A percentile compares a stretch with the other conserved stretches of the same genome.
Evolutionary conservation across 1,284 basidiomycete species (phyloP).

Genomic region (Sporisorium graminicola): DNA sequence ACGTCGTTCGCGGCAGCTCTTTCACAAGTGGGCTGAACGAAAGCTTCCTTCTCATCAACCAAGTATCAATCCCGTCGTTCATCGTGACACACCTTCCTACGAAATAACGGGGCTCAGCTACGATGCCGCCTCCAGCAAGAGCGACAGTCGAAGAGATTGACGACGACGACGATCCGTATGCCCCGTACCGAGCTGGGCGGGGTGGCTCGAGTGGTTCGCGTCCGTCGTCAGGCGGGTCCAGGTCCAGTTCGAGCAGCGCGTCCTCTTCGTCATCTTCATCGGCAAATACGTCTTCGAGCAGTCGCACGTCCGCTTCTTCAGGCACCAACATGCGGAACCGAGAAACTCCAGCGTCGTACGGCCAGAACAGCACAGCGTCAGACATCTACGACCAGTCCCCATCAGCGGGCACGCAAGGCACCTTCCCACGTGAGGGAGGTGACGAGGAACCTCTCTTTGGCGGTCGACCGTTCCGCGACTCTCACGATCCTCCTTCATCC

Average conservation of each 20-base stretch:
- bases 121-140: constrained; percentile 36
- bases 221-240: not conserved
- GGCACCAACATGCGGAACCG: not conserved
- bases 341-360: not conserved
- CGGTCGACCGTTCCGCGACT: constrained; percentile 61
- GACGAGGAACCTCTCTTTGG: constrained; percentile 65
- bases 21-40: not conserved
- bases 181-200: constrained; percentile 29
- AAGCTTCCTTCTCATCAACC: not conserved
- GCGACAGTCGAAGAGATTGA: constrained; percentile 44
- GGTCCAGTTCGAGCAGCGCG: not conserved
- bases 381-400: constrained; percentile 32
- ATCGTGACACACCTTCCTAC: not conserved
- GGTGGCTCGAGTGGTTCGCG: not conserved
- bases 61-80: not conserved
- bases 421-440: constrained; percentile 23
- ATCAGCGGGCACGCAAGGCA: constrained; percentile 27
- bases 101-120: not conserved
- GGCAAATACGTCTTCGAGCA: constrained; percentile 8
- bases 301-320: constrained; percentile 6
- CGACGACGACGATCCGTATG: constrained; percentile 49
- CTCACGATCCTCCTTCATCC: constrained; percentile 24
- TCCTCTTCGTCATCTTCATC: constrained; percentile 14
- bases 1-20: not conserved
- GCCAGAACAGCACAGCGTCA: constrained; percentile 5